Percentiles rank a stretch among this genome's conserved stretches.
These are phyloP conservation scores for Schizophyllum amplum DNA, from an alignment of 1,284 basidiomycete species.

Conservation along the genomic window DNA sequence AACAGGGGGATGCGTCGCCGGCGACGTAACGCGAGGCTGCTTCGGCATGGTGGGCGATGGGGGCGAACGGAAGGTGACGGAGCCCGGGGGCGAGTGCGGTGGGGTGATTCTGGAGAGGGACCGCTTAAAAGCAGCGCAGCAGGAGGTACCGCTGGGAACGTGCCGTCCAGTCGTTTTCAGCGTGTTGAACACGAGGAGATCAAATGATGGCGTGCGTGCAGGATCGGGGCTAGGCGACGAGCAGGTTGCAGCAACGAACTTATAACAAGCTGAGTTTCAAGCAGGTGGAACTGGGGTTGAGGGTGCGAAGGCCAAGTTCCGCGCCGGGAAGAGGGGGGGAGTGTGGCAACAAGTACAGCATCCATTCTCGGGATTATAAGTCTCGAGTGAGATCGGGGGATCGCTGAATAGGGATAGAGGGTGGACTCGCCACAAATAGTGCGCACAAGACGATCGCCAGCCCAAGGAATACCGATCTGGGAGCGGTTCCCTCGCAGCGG, in stretches of 20 bases:
- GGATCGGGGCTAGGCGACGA: background rate
- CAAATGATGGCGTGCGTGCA: background rate
- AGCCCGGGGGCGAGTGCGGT: background rate
- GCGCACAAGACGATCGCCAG: background rate
- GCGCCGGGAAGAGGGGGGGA: background rate
- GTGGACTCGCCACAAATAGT: background rate
- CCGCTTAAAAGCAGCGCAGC: background rate
- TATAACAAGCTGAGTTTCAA: background rate
- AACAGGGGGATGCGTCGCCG: slow-evolving; percentile 46
- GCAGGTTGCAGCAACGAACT: background rate
- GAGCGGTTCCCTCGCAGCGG: background rate
- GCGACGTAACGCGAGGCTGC: background rate
- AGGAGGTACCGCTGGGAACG: background rate
- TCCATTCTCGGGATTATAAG: background rate
- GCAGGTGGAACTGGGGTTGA: background rate
- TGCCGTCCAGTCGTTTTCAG: background rate
- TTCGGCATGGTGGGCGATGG: background rate
- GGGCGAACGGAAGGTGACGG: background rate
- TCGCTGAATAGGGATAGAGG: background rate
- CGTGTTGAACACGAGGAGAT: background rate
- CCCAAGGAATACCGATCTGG: background rate
- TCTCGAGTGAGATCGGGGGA: background rate
- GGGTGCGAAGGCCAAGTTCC: background rate
- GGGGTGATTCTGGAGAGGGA: background rate
- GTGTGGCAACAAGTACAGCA: background rate